Base-by-base conservation (phyloP, 176 grass and related monocot species). In the Triticum dicoccoides region DNA sequence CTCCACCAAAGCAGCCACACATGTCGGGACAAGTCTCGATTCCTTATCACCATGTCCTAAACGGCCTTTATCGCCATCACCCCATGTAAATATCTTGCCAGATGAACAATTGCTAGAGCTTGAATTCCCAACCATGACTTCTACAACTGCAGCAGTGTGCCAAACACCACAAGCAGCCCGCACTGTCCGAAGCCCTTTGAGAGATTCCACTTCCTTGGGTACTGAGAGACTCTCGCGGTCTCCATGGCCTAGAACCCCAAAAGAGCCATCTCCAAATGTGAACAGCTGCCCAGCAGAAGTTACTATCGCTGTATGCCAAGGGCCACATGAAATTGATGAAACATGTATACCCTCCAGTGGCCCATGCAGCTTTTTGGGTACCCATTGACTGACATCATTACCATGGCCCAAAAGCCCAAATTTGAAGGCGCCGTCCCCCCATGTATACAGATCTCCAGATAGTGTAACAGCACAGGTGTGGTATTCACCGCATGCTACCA, bases 201-300 rank as follows among this genome's bases (percentile, higher is more conserved):
- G 92, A 35, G 93, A 96, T 92, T 98, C 94, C 14, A 98, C 92
- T 86, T 98, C 97, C 83, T 83, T 92, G 71, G 97, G 94, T 11
- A 92, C 69, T 11, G 90, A 94, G 24, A 90, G 52, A 83, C 88
- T 91, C 59, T 77, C 87, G 27, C 93, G 86, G 83, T 96, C 86
- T 72, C 90, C 92, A 85, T 98, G 97, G 71, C 94, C 97, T 81
- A 98, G 87, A 83, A 91, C 94, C 63, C 97, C 97, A 91, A 98
- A 98, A 80, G 92, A 95, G 69, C 97, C 97, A 88, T 96, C 97
- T 63, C 97, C 97, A 89, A 98, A 98, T 80, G 97, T 98, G 91
- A 98, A 98, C 71, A 98, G 78, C 80, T 96, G 94, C 30, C 97
- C 97, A 71, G 94, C 87, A 12, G 97, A 98, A 72, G 97, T 98